Percentiles rank a stretch among this genome's conserved stretches.
phyloP scores from a whole-genome alignment of 495 filamentous ascomycete species.

The Neurospora sp. region DNA sequence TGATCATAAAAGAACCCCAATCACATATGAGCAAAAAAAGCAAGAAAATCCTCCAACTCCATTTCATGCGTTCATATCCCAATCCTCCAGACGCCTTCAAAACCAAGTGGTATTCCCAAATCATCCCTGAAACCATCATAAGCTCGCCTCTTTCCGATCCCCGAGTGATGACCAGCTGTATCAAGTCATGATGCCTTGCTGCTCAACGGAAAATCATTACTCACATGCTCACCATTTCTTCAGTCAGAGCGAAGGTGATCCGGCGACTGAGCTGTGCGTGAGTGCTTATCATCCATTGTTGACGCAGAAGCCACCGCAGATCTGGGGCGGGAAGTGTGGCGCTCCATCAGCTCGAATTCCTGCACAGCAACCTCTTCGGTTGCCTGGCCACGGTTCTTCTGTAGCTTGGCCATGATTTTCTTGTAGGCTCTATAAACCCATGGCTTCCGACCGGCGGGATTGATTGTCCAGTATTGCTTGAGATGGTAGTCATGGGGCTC shows the following conservation, averaged over 20 bases:
- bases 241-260: neutral
- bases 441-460: slow-evolving; percentile 22
- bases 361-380: neutral
- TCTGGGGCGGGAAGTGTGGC: neutral
- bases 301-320: neutral
- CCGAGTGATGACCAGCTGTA: neutral
- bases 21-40: neutral
- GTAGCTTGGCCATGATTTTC: neutral
- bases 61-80: neutral
- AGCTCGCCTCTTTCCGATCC: neutral
- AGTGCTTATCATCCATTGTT: neutral
- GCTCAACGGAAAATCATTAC: neutral
- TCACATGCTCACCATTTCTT: neutral
- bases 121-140: neutral
- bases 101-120: neutral
- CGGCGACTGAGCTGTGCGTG: neutral
- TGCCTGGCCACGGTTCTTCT: neutral
- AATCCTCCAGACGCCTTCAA: neutral
- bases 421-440: slow-evolving; percentile 22
- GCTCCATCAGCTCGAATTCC: neutral
- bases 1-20: neutral
- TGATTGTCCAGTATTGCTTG: slow-evolving; percentile 69
- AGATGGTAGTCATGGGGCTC: slow-evolving; percentile 61
- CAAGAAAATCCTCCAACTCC: neutral
- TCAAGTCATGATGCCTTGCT: neutral